Percentiles rank a stretch among this genome's conserved stretches.
phyloP scores from a whole-genome alignment of 768 basidiomycete genomes.

The Pholiota microspora region DNA sequence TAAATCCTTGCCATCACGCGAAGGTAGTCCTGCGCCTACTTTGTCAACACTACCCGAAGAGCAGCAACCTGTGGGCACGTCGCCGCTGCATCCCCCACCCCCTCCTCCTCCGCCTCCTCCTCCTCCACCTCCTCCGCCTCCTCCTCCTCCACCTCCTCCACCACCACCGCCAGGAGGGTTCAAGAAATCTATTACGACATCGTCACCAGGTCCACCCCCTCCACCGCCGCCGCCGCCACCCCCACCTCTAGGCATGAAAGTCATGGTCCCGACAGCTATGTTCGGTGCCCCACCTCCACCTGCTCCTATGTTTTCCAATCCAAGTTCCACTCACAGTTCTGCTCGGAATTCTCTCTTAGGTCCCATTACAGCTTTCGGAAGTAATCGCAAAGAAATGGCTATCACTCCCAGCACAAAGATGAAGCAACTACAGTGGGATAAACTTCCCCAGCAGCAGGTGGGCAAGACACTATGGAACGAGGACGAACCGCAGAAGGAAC shows the following conservation, averaged over 20 bases:
- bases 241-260: slow-evolving; percentile 25
- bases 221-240: slow-evolving; percentile 36
- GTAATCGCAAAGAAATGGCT: slow-evolving; percentile 79
- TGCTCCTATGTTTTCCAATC: slow-evolving; percentile 34
- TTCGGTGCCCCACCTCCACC: slow-evolving; percentile 34
- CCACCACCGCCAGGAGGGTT: slow-evolving; percentile 8
- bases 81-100: slow-evolving; percentile 25
- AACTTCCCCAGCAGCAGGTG: slow-evolving; percentile 87
- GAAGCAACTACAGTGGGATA: slow-evolving; percentile 99
- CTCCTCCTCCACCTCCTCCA: slow-evolving; percentile 33
- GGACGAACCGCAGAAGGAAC: slow-evolving; percentile 65
- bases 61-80: slow-evolving; percentile 17
- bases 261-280: slow-evolving; percentile 21
- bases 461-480: slow-evolving; percentile 83
- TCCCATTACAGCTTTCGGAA: slow-evolving; percentile 45
- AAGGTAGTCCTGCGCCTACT: slow-evolving; percentile 30
- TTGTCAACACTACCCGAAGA: slow-evolving; percentile 43
- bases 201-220: slow-evolving; percentile 32
- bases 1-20: slow-evolving; percentile 35
- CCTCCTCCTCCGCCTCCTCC: slow-evolving; percentile 17
- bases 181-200: neutral
- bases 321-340: slow-evolving; percentile 42
- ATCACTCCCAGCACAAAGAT: slow-evolving; percentile 87
- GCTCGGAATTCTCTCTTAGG: slow-evolving; percentile 62
- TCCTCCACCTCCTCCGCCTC: slow-evolving; percentile 30